Percentiles rank a stretch among this genome's conserved stretches.
phyloP scores from a whole-genome alignment of 116 monocot genomes.

The Zostera marina region DNA sequence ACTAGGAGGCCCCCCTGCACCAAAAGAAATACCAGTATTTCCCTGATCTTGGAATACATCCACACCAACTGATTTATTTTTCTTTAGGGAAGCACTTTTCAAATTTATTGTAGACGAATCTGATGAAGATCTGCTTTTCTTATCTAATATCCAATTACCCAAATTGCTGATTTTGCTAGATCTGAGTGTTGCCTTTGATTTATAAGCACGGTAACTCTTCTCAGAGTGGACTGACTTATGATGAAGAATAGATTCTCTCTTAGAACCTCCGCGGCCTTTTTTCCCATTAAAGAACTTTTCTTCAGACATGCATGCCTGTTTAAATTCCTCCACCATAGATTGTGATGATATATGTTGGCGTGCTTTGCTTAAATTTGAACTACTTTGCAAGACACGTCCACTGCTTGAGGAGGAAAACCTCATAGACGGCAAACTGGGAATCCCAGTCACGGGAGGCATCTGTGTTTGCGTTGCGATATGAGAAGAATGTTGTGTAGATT shows the following conservation, averaged over 20 bases:
- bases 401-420: constrained; percentile 19
- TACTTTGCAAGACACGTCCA: constrained; percentile 3
- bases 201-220: constrained; percentile 40
- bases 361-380: constrained; percentile 16
- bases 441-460: constrained; percentile 14
- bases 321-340: constrained; percentile 10
- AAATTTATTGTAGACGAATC: constrained; percentile 15
- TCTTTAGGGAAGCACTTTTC: constrained; percentile 30
- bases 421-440: constrained; percentile 23
- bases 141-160: constrained; percentile 26
- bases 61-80: constrained; percentile 23
- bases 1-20: constrained; percentile 13
- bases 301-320: constrained; percentile 7
- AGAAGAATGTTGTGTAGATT: constrained; percentile 5
- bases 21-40: constrained; percentile 23
- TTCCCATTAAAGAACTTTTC: constrained; percentile 17
- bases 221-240: constrained; percentile 47
- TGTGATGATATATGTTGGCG: constrained; percentile 9
- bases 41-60: constrained; percentile 12
- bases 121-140: constrained; percentile 30
- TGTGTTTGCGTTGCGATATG: constrained; percentile 11
- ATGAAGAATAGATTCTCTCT: constrained; percentile 40
- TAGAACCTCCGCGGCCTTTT: constrained; percentile 24
- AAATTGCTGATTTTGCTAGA: constrained; percentile 26
- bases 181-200: constrained; percentile 36